Evolutionary conservation across 768 basidiomycete species (phyloP), one percentile per base, ranked within the genome.

Genomic region (Auriculariales sp.): DNA sequence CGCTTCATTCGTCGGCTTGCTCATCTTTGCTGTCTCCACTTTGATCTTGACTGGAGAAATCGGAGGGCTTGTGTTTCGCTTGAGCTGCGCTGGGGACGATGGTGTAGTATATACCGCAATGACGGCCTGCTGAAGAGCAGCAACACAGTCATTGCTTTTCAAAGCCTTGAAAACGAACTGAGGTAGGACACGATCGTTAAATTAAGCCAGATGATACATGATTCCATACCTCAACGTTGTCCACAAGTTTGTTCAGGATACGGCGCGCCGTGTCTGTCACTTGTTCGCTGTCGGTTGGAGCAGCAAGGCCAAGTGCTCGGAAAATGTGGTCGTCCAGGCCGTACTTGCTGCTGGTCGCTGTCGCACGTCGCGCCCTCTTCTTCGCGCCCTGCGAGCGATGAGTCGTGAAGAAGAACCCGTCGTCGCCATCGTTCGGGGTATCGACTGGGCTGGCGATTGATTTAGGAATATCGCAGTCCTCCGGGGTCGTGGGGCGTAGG

Each of bases 331-430:
- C 25, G 32, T 73, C 59, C 10, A 67, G 36, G 6, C 50, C 17
- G 3, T 49, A 51, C 3, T 52, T 34, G 32, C 12, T 11, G 22
- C 7, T 22, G 14, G 39, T 25, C 11, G 39, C 39, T 10, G 39
- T 25, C 7, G 39, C 39, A 15, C 39, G 39, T 25, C 28, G 14
- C 17, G 45, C 45, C 49, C 56, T 47, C 35, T 31, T 48, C 51
- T 52, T 58, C 55, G 48, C 62, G 34, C 49, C 33, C 47, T 59
- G 59, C 46, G 61, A 64, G 49, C 64, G 69, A 47, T 59, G 62
- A 29, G 53, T 55, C 39, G 53, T 59, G n/a, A n/a, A n/a, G n/a
- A n/a, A n/a, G 7, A 9, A 7, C 9, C 7, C 31, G 31, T 32
- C 31, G 31, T 9, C 22, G 10, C 2, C 6, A 11, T 19, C 39